These are phyloP conservation scores for Brassica nigra DNA, from an alignment of 345 rosid genomes.

Conservation along the genomic window DNA sequence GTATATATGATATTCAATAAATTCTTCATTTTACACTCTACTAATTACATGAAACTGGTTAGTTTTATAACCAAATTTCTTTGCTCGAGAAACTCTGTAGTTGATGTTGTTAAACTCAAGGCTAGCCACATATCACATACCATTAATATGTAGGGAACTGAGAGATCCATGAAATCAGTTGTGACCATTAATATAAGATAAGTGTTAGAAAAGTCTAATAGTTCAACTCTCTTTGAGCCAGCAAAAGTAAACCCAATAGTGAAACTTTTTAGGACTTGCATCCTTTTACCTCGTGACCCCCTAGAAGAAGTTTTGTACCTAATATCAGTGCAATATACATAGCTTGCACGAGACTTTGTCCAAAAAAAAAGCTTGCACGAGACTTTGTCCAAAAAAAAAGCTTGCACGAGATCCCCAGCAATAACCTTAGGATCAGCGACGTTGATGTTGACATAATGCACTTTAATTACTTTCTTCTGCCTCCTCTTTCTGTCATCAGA, in stretches of 20 bases:
- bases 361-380: background rate
- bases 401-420: background rate
- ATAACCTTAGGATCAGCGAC: background rate
- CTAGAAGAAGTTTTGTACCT: background rate
- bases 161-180: background rate
- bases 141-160: background rate
- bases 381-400: background rate
- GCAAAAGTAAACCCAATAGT: background rate
- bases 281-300: background rate
- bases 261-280: background rate
- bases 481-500: background rate
- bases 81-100: slow-evolving; percentile 1
- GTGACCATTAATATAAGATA: background rate
- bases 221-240: background rate
- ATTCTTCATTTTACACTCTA: slow-evolving; percentile 30
- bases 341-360: background rate
- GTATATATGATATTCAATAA: slow-evolving; percentile 9
- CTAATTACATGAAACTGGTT: slow-evolving; percentile 26
- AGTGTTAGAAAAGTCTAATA: background rate
- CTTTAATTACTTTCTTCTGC: background rate
- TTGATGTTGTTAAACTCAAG: slow-evolving; percentile 24
- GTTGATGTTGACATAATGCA: background rate
- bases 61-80: slow-evolving; percentile 29
- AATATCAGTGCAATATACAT: background rate
- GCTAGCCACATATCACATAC: background rate